Base-by-base conservation (phyloP, 371 early-diverging fungal genomes). In the Mortierella sp. region DNA sequence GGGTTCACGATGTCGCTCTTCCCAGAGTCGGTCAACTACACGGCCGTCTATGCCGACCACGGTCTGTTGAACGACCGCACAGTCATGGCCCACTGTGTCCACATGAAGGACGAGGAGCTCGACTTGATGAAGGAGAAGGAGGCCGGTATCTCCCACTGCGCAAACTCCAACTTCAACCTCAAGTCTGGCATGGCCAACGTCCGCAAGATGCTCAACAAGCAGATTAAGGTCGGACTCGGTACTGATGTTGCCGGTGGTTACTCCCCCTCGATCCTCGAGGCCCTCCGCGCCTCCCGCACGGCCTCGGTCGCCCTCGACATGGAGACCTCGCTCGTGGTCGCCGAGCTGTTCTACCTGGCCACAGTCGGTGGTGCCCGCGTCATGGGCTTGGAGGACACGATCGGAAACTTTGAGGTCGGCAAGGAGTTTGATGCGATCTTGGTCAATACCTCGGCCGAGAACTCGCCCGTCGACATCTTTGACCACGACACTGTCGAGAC, bases 201-300 rank as follows among this genome's bases (percentile, higher is more conserved):
- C 52, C 90, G 96, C 37, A 88, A 91, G 61, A 87, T 96, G 72
- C 73, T 97, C 26, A 76, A 88, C 47, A 86, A 88, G 45, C 94
- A 92, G 3, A 85, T 96, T 67, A 92, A 93, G 76, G 94, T 97
- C 31, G 96, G 97, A 13, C 88, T 98, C 66, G 98, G 98, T 44
- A 97, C 96, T 9, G 98, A 98, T 88, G 94, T 96, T 7, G 92
- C 96, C 41, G 97, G 96, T 58, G 97, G 98, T 8, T 95, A 92
- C 79, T 86, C 93, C 0, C 93, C 95, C 29, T 93, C 93, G 29
- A 93, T 98, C 69, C 79, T 97, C 52, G 96, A 97, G 74, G 94
- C 96, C 22, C 91, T 97, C 73, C 93, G 97, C 19, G 88, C 92
- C 43, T 92, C 96, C 0, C 88, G 96, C 34, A 90, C 91, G n/a